Evolutionary conservation across 176 grass and related monocot species (phyloP), one percentile per base, ranked within the genome.

Genomic region (Canna indica): DNA sequence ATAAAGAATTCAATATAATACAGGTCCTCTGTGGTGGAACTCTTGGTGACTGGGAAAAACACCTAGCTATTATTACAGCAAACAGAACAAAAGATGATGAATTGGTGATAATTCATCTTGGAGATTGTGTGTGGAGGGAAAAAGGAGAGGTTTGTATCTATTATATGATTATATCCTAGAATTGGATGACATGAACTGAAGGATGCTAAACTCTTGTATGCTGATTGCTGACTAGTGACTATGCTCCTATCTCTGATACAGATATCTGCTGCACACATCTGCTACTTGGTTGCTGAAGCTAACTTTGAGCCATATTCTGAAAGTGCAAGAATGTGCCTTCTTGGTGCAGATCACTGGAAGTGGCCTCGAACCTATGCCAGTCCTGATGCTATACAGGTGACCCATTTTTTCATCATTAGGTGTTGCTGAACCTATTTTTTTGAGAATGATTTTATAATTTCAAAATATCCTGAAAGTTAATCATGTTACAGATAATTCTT

Each of bases 111-210:
- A 90, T 88, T 70, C 90, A 99, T 79, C 86, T 99, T 70, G 94
- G 90, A 35, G 94, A 99, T 83, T 90, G 94, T 73, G 86, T 99
- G n/a, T 99, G 94, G 94, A 99, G 90, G 80, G 94, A 99, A 73
- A 99, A 77, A 93, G 73, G 72, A 46, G 86, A 99, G 94, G 94
- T 93, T 69, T 31, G 79, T 75, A 34, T 9, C 12, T 54, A 22
- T 35, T 18, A 5, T 54, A 22, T 35, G 7, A 5, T 74, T 44
- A 15, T 44, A 42, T 18, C 63, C 73, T 44, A 44, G 41, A n/a
- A n/a, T n/a, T n/a, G n/a, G n/a, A 44, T 44, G 13, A 4, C 7
- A 44, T 44, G 41, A 44, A 44, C 41, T 44, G 36, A 39, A 39
- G 8, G 3, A 8, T 39, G 41, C 41, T 44, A 44, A 4, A 44